Base-by-base conservation (phyloP, 768 basidiomycete species). In the Imleria badia region DNA sequence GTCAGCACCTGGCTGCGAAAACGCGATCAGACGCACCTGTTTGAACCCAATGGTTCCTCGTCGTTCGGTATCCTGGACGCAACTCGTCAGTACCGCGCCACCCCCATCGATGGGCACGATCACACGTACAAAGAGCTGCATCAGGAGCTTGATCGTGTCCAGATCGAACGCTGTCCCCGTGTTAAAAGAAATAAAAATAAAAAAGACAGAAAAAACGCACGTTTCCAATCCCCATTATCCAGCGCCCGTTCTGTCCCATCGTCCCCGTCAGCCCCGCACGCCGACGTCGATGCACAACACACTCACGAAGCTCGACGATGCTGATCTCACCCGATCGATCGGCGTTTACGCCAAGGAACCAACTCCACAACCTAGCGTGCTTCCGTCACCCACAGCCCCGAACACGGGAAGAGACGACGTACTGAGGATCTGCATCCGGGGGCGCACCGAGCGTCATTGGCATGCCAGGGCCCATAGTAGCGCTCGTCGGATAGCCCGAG, bases 151-250 rank as follows among this genome's bases (percentile, higher is more conserved):
- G 69, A 92, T 87, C 23, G 91, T 93, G 63, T 92, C 91, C 51
- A 89, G 73, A 72, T 92, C 91, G 64, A 93, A 93, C 6, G 85
- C 89, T 90, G 50, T n/a, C n/a, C n/a, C n/a, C n/a, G n/a, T n/a
- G n/a, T n/a, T n/a, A n/a, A n/a, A n/a, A n/a, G n/a, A n/a, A n/a
- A n/a, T n/a, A n/a, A n/a, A n/a, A n/a, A n/a, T n/a, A n/a, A n/a
- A n/a, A n/a, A n/a, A 26, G 6, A 26, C 3, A 9, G 23, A n/a
- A 10, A 15, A 10, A 1, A 77, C 90, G 70, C 60, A 91, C 90
- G 82, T 60, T 79, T 80, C 88, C 87, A 91, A 65, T 93, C 87
- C 38, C 90, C 82, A 49, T 83, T 75, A 23, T 81, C 73, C 39
- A 83, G 59, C 17, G 74, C 81, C 53, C 73, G 75, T 66, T 80